phyloP scores from a whole-genome alignment of 345 rosid species.

The Turnera subulata region DNA sequence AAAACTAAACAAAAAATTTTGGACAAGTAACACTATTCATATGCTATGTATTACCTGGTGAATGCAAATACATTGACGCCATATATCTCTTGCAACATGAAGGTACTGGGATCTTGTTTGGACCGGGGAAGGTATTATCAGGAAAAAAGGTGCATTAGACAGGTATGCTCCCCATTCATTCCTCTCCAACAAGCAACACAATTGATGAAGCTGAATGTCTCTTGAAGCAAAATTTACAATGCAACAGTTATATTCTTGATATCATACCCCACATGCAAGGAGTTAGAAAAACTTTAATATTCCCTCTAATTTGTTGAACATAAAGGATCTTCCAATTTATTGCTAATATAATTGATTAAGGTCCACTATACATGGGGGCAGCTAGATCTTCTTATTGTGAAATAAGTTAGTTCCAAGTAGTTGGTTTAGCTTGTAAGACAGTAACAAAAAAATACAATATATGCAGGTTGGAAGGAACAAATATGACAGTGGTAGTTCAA shows the following conservation, averaged over 20 bases:
- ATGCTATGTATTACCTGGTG: no score
- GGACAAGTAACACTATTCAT: no score
- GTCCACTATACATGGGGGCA: no score
- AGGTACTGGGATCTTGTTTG: conserved; percentile 27
- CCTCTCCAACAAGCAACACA: background rate
- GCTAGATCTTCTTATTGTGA: no score
- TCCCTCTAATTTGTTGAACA: no score
- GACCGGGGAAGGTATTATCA: conserved; percentile 10
- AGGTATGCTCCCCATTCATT: conserved; percentile 11
- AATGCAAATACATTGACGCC: background rate
- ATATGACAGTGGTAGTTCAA: conserved; percentile 1
- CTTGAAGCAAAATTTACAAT: background rate
- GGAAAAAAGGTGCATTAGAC: conserved; percentile 22
- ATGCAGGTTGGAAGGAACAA: conserved; percentile 15
- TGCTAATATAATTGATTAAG: no score
- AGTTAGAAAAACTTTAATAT: no score
- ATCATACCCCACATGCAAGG: no score
- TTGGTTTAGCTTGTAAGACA: background rate
- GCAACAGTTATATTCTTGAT: no score
- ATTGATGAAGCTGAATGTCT: background rate
- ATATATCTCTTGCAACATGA: background rate
- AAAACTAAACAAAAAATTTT: no score
- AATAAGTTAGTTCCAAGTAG: background rate
- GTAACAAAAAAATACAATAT: background rate
- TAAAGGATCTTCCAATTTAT: no score